Evolutionary conservation across 2,329 filamentous ascomycete genomes (phyloP).

Genomic region (Exophiala calicioides): DNA sequence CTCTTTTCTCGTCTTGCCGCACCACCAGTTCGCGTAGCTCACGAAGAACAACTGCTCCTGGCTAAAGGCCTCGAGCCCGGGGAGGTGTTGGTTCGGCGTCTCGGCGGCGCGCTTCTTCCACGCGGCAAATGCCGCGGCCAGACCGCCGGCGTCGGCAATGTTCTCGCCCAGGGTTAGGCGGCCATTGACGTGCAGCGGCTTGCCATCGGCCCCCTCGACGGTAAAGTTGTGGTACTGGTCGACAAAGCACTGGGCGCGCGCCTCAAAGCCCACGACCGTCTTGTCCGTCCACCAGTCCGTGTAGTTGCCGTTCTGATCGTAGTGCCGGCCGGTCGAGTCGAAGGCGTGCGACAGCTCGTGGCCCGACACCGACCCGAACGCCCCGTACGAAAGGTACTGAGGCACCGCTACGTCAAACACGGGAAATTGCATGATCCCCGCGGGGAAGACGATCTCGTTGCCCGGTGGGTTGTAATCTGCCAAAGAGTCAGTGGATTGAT

Average conservation of each 20-base stretch:
- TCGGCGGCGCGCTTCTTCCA: slow-evolving; percentile 62
- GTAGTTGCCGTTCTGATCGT: slow-evolving; percentile 64
- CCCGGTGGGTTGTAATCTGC: slow-evolving; percentile 57
- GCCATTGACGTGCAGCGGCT: slow-evolving; percentile 62
- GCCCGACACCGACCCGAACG: slow-evolving; percentile 66
- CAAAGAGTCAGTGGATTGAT: neutral
- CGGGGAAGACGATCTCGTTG: slow-evolving; percentile 71
- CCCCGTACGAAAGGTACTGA: slow-evolving; percentile 67
- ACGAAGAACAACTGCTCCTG: slow-evolving; percentile 72
- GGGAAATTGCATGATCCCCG: slow-evolving; percentile 69
- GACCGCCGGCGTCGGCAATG: slow-evolving; percentile 69
- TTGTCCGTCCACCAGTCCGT: slow-evolving; percentile 67
- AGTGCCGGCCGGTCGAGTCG: slow-evolving; percentile 65
- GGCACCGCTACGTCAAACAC: slow-evolving; percentile 65
- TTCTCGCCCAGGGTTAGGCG: slow-evolving; percentile 67
- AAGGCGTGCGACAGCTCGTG: slow-evolving; percentile 73
- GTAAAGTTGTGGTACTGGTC: slow-evolving; percentile 67
- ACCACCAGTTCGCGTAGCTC: slow-evolving; percentile 66
- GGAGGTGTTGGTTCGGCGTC: slow-evolving; percentile 56
- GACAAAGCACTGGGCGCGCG: slow-evolving; percentile 65
- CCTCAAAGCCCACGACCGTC: slow-evolving; percentile 60
- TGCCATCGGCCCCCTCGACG: slow-evolving; percentile 57
- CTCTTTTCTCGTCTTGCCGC: slow-evolving; percentile 63
- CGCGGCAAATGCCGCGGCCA: slow-evolving; percentile 63
- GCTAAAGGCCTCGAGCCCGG: slow-evolving; percentile 62